These are phyloP conservation scores for Obba rivulosa DNA, from an alignment of 768 basidiomycete species.

Conservation along the genomic window DNA sequence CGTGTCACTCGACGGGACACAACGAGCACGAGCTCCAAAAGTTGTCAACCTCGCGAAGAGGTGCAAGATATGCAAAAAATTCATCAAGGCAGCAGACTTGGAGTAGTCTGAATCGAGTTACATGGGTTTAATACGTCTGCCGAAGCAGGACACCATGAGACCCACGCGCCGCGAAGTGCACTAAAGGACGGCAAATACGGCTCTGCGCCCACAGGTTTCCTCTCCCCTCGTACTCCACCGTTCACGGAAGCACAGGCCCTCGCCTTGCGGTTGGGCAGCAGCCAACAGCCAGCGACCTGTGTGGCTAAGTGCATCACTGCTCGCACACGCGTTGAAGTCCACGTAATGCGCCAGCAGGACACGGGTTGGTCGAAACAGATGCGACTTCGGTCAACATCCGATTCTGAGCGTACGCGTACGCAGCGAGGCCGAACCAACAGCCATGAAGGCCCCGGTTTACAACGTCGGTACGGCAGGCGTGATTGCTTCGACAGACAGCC, in stretches of 20 bases:
- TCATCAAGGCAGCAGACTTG: neutral
- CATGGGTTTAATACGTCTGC: neutral
- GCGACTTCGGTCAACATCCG: neutral
- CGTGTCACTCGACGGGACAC: no score
- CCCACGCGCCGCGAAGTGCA: conserved; percentile 13
- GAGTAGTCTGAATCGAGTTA: conserved; percentile 18
- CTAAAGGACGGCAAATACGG: conserved; percentile 5
- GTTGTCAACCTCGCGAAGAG: no score
- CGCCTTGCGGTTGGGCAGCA: neutral
- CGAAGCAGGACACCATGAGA: no score
- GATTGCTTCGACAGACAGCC: no score
- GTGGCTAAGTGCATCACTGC: no score
- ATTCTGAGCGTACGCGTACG: neutral
- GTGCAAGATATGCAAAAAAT: neutral
- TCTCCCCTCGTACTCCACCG: neutral
- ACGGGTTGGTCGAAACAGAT: neutral
- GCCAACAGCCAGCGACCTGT: no score
- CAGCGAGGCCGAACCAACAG: no score
- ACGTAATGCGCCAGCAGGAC: neutral
- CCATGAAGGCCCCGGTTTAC: no score
- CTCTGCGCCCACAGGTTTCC: neutral
- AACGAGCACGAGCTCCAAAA: no score
- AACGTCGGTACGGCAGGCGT: no score
- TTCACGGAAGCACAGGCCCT: neutral
- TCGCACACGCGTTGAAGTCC: no score